These are phyloP conservation scores for Metschnikowia shivogae DNA, from an alignment of 805 yeast species.

Conservation along the genomic window DNA sequence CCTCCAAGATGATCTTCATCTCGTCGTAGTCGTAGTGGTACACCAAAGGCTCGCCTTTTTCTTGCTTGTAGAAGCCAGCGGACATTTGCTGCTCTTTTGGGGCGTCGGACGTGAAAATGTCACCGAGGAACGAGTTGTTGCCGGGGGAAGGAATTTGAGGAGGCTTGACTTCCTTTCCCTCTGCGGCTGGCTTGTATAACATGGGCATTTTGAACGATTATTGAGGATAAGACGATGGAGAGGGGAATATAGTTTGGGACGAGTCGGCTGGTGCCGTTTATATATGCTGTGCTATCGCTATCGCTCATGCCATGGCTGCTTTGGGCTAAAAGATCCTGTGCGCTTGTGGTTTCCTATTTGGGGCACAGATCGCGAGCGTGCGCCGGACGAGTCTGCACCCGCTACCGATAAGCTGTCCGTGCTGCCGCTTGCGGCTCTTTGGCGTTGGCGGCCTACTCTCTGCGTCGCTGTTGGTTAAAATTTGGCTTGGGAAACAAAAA, in stretches of 20 bases:
- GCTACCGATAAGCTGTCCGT: background rate
- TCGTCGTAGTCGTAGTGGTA: conserved; percentile 64
- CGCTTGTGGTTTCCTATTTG: background rate
- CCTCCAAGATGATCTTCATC: conserved; percentile 65
- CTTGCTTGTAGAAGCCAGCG: conserved; percentile 68
- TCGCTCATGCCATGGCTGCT: conserved; percentile 1
- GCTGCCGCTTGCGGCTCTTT: no score
- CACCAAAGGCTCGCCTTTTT: conserved; percentile 63
- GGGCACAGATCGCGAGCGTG: background rate
- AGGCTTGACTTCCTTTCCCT: conserved; percentile 52
- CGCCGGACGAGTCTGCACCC: background rate
- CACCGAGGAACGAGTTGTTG: conserved; percentile 67
- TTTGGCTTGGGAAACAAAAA: background rate
- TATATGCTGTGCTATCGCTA: background rate
- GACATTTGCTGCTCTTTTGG: conserved; percentile 57
- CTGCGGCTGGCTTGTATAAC: conserved; percentile 48
- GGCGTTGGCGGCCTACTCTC: no score
- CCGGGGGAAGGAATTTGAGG: conserved; percentile 61
- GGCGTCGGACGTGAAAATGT: conserved; percentile 57
- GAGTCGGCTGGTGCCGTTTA: background rate
- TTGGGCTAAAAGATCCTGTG: conserved; percentile 1
- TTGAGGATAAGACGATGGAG: background rate
- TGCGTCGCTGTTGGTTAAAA: no score
- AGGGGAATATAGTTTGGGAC: background rate
- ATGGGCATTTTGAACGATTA: conserved; percentile 44